Conservation (phyloP, 2,329 filamentous ascomycete species). For the Phialophora macrospora region DNA sequence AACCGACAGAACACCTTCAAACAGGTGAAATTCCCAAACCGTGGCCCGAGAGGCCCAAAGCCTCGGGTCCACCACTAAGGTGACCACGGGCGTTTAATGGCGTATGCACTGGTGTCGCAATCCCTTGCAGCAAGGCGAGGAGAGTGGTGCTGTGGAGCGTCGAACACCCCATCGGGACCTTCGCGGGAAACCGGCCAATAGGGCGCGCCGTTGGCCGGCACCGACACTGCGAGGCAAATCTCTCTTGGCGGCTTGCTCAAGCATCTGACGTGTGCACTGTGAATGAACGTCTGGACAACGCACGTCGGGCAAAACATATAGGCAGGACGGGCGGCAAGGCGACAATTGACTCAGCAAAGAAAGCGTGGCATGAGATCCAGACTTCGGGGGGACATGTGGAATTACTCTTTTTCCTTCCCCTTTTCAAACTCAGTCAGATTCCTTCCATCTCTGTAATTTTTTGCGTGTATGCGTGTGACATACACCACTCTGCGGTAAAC, state of each 20-base stretch:
- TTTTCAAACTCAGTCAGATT: neutral
- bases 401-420: neutral
- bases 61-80: neutral
- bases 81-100: conserved; percentile 23
- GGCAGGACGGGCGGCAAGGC: conserved; percentile 4
- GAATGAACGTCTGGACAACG: conserved; percentile 25
- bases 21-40: neutral
- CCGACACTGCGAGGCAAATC: neutral
- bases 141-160: neutral
- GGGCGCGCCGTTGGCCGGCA: conserved; percentile 5
- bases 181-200: conserved; percentile 13
- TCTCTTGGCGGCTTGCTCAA: conserved; percentile 23
- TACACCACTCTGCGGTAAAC: too few relatives aligned
- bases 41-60: neutral
- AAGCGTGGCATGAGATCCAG: neutral
- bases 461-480: too few relatives aligned
- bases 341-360: conserved; percentile 9
- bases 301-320: conserved; percentile 19
- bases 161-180: conserved; percentile 2
- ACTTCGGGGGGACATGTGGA: neutral
- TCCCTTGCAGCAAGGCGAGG: conserved; percentile 12
- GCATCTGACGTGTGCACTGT: conserved; percentile 36
- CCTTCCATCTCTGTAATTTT: too few relatives aligned
- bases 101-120: conserved; percentile 22
- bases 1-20: too few relatives aligned